Conservation (phyloP, 176 grass and related monocot genomes). For the Musa itinerans region DNA sequence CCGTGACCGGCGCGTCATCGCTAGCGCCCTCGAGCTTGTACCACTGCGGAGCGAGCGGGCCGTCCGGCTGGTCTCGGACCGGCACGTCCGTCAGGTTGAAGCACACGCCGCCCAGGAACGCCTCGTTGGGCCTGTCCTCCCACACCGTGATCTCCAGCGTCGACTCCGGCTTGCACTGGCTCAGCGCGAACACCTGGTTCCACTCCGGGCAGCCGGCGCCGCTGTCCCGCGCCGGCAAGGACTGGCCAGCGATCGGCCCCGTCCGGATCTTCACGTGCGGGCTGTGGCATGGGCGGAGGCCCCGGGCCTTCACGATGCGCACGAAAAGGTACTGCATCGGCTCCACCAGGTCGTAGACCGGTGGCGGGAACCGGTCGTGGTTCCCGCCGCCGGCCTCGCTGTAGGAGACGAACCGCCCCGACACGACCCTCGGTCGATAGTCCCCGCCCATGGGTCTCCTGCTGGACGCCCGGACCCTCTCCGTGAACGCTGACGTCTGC, state of each 20-base stretch:
- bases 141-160: slow-evolving; percentile 83
- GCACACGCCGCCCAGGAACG: slow-evolving; percentile 86
- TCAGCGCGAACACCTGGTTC: slow-evolving; percentile 79
- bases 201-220: slow-evolving; percentile 63
- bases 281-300: slow-evolving; percentile 54
- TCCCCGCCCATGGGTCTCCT: slow-evolving; percentile 16
- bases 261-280: slow-evolving; percentile 62
- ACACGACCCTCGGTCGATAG: slow-evolving; percentile 33
- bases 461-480: slow-evolving; percentile 26
- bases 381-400: slow-evolving; percentile 22
- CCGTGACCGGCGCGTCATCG: slow-evolving; percentile 35
- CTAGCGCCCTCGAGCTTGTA: slow-evolving; percentile 79
- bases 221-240: slow-evolving; percentile 42
- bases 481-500: slow-evolving; percentile 43
- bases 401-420: slow-evolving; percentile 51
- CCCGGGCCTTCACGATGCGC: slow-evolving; percentile 60
- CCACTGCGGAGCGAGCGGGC: slow-evolving; percentile 83
- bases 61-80: slow-evolving; percentile 61
- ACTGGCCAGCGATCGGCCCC: slow-evolving; percentile 38
- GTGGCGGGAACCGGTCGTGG: slow-evolving; percentile 34
- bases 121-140: slow-evolving; percentile 42
- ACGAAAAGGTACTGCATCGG: slow-evolving; percentile 94
- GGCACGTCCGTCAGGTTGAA: slow-evolving; percentile 93
- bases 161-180: slow-evolving; percentile 46
- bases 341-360: slow-evolving; percentile 80